Conservation (phyloP, 257 asterid species). For the Nicotiana paniculata region DNA sequence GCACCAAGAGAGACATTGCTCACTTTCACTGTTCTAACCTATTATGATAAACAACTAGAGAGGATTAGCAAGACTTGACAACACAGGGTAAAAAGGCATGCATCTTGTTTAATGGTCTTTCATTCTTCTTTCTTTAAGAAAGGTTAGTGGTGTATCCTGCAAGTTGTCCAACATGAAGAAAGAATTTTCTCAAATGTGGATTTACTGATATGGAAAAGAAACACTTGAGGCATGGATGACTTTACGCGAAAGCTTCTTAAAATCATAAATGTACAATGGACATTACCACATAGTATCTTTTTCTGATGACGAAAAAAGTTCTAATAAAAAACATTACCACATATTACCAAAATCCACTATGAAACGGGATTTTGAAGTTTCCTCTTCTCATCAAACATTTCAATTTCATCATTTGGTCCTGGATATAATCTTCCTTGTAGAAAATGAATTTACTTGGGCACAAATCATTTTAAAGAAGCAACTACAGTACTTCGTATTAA, state of each 20-base stretch:
- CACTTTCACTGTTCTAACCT: slow-evolving; percentile 59
- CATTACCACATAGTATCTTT: background rate
- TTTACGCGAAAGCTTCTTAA: background rate
- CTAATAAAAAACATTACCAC: background rate
- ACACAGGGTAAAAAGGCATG: background rate
- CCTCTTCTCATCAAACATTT: background rate
- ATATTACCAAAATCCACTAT: background rate
- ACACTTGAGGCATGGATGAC: background rate
- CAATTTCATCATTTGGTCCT: background rate
- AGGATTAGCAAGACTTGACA: background rate
- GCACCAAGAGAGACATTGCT: slow-evolving; percentile 62
- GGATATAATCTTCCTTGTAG: background rate
- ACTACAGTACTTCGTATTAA: background rate
- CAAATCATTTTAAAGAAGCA: background rate
- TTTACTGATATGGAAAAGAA: background rate
- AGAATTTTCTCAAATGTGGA: background rate
- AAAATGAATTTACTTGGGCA: background rate
- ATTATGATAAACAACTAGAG: slow-evolving; percentile 10
- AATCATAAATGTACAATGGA: background rate
- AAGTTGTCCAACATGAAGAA: background rate
- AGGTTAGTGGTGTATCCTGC: background rate
- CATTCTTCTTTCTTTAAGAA: background rate
- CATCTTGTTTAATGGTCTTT: background rate
- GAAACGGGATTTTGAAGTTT: background rate
- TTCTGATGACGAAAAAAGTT: too few relatives aligned